phyloP scores from a whole-genome alignment of 345 rosid species.

The Acer saccharum region DNA sequence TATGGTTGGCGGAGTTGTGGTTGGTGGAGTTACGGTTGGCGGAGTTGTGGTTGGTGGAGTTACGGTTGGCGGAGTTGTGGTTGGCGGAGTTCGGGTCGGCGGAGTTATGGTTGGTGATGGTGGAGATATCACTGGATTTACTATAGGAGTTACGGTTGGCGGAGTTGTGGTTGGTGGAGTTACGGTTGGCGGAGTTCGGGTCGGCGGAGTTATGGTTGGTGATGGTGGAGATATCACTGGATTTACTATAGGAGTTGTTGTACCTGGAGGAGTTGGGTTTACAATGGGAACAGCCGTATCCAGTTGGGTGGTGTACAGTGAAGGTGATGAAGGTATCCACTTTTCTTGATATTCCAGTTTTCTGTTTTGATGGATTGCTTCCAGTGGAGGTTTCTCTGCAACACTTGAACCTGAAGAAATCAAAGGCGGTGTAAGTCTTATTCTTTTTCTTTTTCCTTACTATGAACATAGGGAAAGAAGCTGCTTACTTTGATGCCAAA shows the following conservation, averaged over 20 bases:
- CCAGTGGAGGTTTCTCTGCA: constrained; percentile 25
- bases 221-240: constrained; percentile 41
- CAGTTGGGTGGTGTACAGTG: constrained; percentile 29
- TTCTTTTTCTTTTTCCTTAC: not conserved
- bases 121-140: too few relatives aligned
- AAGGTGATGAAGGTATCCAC: constrained; percentile 30
- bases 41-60: constrained; percentile 35
- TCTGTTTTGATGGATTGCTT: constrained; percentile 31
- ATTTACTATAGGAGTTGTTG: constrained; percentile 44
- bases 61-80: constrained; percentile 19
- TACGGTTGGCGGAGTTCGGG: constrained; percentile 17
- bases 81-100: not conserved
- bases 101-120: too few relatives aligned
- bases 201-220: constrained; percentile 39
- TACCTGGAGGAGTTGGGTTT: constrained; percentile 69
- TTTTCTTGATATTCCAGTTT: constrained; percentile 26
- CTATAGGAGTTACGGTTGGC: too few relatives aligned
- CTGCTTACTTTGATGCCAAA: not conserved
- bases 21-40: constrained; percentile 33
- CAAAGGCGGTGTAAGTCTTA: constrained; percentile 25
- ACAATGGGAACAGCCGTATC: constrained; percentile 60
- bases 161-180: constrained; percentile 35
- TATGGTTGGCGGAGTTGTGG: constrained; percentile 14
- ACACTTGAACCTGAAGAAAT: constrained; percentile 51
- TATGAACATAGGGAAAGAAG: constrained; percentile 3